Evolutionary conservation across 2,329 filamentous ascomycete genomes (phyloP).

Genomic region (Hypoxylon sp.): DNA sequence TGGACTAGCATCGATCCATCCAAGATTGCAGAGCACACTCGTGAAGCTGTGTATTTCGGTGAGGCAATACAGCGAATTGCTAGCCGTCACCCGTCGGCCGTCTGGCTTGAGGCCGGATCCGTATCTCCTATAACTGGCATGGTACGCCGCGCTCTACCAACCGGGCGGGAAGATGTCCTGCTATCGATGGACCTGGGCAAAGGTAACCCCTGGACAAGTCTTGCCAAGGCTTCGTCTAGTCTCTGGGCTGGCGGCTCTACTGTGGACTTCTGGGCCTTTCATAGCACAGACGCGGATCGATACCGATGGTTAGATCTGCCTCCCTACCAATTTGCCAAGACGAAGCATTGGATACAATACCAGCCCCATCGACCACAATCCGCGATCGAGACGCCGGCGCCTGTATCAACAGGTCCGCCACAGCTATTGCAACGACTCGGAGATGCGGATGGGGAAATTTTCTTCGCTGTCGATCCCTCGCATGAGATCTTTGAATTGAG

Average conservation of each 20-base stretch:
- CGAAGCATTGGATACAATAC: constrained; percentile 33
- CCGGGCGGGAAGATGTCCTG: constrained; percentile 20
- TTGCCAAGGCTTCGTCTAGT: constrained; percentile 20
- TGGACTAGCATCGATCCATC: constrained; percentile 23
- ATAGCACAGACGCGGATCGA: constrained; percentile 12
- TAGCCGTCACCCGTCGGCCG: constrained; percentile 36
- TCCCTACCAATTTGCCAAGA: constrained; percentile 37
- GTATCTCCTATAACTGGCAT: constrained; percentile 47
- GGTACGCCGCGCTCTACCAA: constrained; percentile 18
- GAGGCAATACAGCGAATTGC: constrained; percentile 50
- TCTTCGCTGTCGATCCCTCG: constrained; percentile 27
- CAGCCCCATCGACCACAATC: constrained; percentile 26
- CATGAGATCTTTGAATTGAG: constrained; percentile 25
- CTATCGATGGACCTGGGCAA: constrained; percentile 23
- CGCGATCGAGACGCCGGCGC: constrained; percentile 4
- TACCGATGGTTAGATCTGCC: constrained; percentile 33
- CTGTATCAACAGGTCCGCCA: constrained; percentile 6
- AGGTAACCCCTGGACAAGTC: constrained; percentile 26
- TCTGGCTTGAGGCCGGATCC: constrained; percentile 56
- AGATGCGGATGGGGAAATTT: constrained; percentile 22
- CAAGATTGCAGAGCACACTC: constrained; percentile 44
- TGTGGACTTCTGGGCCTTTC: constrained; percentile 33
- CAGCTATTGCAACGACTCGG: constrained; percentile 18
- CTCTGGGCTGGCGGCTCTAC: constrained; percentile 31
- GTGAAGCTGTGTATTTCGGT: constrained; percentile 52